phyloP scores from a whole-genome alignment of 2,329 filamentous ascomycete genomes.

The Stagonosporopsis cucurbitacearum region DNA sequence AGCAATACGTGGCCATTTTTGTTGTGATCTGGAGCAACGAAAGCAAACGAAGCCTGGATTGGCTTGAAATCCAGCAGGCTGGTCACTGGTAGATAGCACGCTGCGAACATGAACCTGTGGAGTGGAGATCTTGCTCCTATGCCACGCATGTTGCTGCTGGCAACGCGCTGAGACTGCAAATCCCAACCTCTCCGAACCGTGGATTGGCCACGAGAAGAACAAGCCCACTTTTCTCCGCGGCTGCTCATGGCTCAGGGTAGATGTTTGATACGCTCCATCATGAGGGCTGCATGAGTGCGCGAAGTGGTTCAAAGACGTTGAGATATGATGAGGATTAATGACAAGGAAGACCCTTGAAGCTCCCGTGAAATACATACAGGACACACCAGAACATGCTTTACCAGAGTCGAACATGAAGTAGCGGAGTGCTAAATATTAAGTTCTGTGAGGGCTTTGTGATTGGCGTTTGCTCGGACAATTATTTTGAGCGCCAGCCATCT shows the following conservation, averaged over 20 bases:
- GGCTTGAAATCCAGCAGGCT: conserved; percentile 30
- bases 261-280: conserved; percentile 3
- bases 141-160: conserved; percentile 30
- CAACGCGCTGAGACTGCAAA: conserved; percentile 34
- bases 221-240: conserved; percentile 12
- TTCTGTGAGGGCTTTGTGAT: conserved; percentile 8
- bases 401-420: not conserved
- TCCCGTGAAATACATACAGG: not conserved
- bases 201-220: conserved; percentile 23
- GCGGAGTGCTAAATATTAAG: not conserved
- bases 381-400: conserved; percentile 3
- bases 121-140: conserved; percentile 19
- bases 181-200: conserved; percentile 34
- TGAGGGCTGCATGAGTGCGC: not conserved
- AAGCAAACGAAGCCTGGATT: conserved; percentile 22
- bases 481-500: conserved; percentile 30
- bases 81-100: conserved; percentile 25
- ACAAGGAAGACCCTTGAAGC: conserved; percentile 18
- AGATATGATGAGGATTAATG: not conserved
- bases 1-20: conserved; percentile 2
- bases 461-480: conserved; percentile 16
- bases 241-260: conserved; percentile 4
- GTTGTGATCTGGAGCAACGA: conserved; percentile 11
- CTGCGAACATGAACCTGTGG: conserved; percentile 17
- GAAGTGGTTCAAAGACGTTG: not conserved